Evolutionary conservation across 345 rosid species (phyloP), one percentile per base, ranked within the genome.

Genomic region (Nasturtium officinale): DNA sequence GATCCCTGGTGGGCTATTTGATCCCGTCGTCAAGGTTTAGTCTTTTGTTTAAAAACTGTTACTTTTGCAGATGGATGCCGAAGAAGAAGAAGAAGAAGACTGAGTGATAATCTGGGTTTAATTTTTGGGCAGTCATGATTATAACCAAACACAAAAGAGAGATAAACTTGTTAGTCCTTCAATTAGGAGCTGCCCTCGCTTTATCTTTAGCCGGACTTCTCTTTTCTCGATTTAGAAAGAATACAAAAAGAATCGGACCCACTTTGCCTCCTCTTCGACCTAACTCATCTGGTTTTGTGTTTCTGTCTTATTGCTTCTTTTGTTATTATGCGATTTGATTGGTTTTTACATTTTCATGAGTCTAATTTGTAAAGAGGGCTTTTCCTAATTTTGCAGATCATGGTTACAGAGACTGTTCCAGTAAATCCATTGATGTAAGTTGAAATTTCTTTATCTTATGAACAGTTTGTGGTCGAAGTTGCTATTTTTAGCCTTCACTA

Each of bases 161-260:
- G 56, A 35, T 94, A 40, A 88, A 74, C 65, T 78, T 87, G n/a
- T 13, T 86, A 52, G 65, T 89, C 61, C 40, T 88, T 63, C 83
- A 84, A 71, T 23, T 91, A 61, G 97, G 97, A 61, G 84, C 86
- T 32, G 99, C 86, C 37, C 33, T 95, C 1, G 85, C 88, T 20
- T 72, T 95, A 33, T 89, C 96, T 54, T 70, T 88, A 30, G 95
- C 93, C n/a, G 96, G 91, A 23, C 77, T 91, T 69, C 63, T 91
- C 67, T 83, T 62, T 80, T 80, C 90, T 61, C 87, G 90, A 35
- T 57, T 84, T 64, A 38, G 67, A 52, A 85, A 78, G 69, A 58
- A 43, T 13, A 68, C 63, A 20, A 76, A 74, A 55, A 80, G 81
- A 68, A 58, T 21, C 42, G 78, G 78, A 43, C 83, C 86, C 12